A percentile compares a stretch with the other conserved stretches of the same genome.
These are phyloP conservation scores for Macrotyloma uniflorum DNA, from an alignment of 306 rosid genomes.

Conservation along the genomic window DNA sequence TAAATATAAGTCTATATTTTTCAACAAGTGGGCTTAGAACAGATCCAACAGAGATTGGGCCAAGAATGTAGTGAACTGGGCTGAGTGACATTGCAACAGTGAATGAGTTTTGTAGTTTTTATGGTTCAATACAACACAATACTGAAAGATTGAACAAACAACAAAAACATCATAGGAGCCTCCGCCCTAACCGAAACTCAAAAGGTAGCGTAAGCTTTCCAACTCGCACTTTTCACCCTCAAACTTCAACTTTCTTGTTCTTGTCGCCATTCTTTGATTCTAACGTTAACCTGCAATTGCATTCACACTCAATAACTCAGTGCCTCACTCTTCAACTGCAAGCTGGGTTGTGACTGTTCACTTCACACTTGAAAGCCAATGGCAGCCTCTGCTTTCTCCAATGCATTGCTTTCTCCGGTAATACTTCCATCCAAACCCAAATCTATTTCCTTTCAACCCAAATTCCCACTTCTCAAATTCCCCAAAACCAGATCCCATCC, in stretches of 20 bases:
- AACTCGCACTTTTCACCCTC: background rate
- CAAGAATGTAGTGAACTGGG: background rate
- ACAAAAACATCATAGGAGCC: background rate
- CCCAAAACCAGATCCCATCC: constrained; percentile 45
- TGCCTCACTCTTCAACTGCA: background rate
- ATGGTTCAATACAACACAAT: background rate
- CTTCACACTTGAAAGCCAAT: constrained; percentile 28
- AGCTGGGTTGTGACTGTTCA: background rate
- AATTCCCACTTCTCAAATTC: constrained; percentile 34
- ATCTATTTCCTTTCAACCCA: constrained; percentile 28
- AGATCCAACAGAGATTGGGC: background rate
- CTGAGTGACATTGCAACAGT: background rate
- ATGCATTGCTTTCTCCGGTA: constrained; percentile 39
- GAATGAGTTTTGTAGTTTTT: background rate
- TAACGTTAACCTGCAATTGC: background rate
- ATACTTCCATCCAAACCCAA: constrained; percentile 23
- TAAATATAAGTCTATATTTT: too few species aligned
- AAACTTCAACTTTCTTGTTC: background rate
- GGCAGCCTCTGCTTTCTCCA: constrained; percentile 58
- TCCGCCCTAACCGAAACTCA: constrained; percentile 20
- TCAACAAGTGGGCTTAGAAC: background rate
- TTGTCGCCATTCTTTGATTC: background rate
- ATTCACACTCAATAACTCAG: background rate
- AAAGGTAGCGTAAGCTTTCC: background rate
- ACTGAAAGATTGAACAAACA: background rate